Conservation (phyloP, 495 filamentous ascomycete genomes). For the Podospora pseudopauciseta region DNA sequence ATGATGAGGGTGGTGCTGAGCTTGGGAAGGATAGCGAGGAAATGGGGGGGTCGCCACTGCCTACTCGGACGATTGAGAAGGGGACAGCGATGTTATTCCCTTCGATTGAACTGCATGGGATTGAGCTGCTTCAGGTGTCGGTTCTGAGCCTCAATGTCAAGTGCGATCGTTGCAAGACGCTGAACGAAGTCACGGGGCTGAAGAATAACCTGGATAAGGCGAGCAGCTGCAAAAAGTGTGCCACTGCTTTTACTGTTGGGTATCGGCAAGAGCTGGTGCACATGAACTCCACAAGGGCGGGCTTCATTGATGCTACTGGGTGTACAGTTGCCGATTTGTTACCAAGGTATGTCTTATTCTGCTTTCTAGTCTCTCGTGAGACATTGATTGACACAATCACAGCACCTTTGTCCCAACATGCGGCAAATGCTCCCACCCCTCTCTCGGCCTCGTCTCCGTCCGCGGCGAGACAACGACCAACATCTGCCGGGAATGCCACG, state of each 20-base stretch:
- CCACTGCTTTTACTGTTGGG: constrained; percentile 59
- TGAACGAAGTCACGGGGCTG: constrained; percentile 67
- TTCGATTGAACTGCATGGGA: constrained; percentile 71
- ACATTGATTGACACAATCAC: neutral
- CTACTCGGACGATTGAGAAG: constrained; percentile 42
- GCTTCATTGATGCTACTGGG: constrained; percentile 77
- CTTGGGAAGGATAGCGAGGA: constrained; percentile 38
- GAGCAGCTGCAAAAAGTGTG: constrained; percentile 72
- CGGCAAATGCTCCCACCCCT: constrained; percentile 68
- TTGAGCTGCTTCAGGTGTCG: constrained; percentile 73
- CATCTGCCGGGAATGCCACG: constrained; percentile 77
- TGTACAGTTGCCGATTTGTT: constrained; percentile 78
- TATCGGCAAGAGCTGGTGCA: constrained; percentile 78
- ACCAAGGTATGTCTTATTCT: constrained; percentile 53
- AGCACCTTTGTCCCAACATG: constrained; percentile 84
- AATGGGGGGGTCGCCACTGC: constrained; percentile 29
- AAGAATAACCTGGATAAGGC: constrained; percentile 43
- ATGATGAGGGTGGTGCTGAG: constrained; percentile 47
- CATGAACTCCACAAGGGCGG: constrained; percentile 67
- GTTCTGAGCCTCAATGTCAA: constrained; percentile 70
- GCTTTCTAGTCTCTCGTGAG: neutral
- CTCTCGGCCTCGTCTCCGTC: constrained; percentile 62
- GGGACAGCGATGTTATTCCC: constrained; percentile 83
- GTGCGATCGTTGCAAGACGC: constrained; percentile 79
- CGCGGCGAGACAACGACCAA: constrained; percentile 73